phyloP scores from a whole-genome alignment of 106 monocot genomes.

The Dendrobium nobile region DNA sequence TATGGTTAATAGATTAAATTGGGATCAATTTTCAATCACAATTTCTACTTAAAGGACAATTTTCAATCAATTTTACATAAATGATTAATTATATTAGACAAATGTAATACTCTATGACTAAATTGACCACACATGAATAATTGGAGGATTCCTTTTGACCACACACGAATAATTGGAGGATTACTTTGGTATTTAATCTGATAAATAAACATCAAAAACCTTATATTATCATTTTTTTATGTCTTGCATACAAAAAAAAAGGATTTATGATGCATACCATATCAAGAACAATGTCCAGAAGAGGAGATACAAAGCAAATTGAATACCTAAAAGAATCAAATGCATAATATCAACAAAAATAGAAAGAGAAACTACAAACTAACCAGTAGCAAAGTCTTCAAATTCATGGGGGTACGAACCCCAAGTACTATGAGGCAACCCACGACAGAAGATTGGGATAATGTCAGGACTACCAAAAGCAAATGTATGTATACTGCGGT shows the following conservation, averaged over 20 bases:
- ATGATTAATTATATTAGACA: too few species aligned
- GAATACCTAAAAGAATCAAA: neutral
- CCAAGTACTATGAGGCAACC: slow-evolving; percentile 70
- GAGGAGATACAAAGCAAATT: neutral
- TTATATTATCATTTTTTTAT: neutral
- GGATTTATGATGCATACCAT: neutral
- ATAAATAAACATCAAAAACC: neutral
- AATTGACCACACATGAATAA: too few species aligned
- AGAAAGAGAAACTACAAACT: slow-evolving; percentile 1
- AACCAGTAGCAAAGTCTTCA: slow-evolving; percentile 87
- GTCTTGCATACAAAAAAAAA: neutral
- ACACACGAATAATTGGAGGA: too few species aligned
- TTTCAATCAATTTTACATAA: too few species aligned
- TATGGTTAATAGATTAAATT: too few species aligned
- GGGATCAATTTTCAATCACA: too few species aligned
- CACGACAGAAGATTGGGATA: slow-evolving; percentile 82
- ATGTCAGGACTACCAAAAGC: slow-evolving; percentile 96
- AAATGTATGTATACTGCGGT: slow-evolving; percentile 69
- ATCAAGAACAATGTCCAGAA: neutral
- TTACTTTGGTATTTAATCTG: too few species aligned
- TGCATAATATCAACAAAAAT: neutral
- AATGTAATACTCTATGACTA: too few species aligned
- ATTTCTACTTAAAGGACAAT: too few species aligned
- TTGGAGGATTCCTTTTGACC: too few species aligned
- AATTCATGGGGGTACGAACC: slow-evolving; percentile 78